Conservation (phyloP, 78 protist genomes). For the Guillardia theta region DNA sequence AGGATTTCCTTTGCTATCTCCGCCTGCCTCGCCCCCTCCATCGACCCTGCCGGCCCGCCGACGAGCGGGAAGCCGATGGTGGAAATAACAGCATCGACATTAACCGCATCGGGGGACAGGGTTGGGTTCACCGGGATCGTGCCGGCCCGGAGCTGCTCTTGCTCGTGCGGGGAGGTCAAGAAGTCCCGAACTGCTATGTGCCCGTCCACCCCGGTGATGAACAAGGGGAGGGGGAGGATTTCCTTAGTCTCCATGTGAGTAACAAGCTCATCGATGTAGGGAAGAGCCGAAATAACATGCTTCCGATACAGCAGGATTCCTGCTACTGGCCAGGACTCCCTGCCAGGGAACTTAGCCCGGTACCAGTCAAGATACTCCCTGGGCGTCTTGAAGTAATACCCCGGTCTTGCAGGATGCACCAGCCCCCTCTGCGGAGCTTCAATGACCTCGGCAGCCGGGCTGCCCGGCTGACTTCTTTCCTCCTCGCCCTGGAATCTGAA, state of each 20-base stretch:
- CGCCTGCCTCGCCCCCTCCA: constrained; percentile 31
- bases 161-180: neutral
- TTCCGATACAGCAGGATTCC: constrained; percentile 11
- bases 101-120: neutral
- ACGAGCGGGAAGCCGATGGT: constrained; percentile 34
- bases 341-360: neutral
- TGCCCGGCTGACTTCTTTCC: neutral
- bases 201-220: constrained; percentile 35
- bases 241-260: neutral
- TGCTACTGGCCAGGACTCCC: neutral
- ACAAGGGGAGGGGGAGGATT: neutral
- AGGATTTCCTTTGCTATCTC: constrained; percentile 23
- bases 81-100: neutral
- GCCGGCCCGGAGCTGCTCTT: neutral
- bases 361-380: constrained; percentile 6
- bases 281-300: neutral
- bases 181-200: constrained; percentile 33
- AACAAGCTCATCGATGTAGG: neutral
- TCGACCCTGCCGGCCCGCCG: constrained; percentile 26
- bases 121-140: neutral
- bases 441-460: neutral
- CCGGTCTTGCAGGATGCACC: neutral
- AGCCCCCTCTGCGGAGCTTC: neutral
- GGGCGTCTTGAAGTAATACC: neutral
- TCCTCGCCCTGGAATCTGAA: neutral